phyloP scores from a whole-genome alignment of 2,329 filamentous ascomycete genomes.

The Trichoderma citrinoviride region DNA sequence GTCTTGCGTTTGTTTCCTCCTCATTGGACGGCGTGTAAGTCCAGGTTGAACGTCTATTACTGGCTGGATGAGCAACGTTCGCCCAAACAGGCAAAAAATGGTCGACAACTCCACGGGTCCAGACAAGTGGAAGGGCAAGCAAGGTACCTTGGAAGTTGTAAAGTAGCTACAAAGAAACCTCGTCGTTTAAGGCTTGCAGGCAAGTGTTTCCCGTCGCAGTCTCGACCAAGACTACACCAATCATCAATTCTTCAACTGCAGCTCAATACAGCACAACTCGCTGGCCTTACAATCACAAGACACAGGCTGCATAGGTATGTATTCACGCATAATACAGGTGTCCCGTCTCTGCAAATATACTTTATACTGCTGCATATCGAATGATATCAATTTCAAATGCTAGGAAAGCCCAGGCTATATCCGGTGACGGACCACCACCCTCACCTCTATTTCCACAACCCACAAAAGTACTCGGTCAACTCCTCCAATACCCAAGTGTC shows the following conservation, averaged over 20 bases:
- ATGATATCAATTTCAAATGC: constrained; percentile 16
- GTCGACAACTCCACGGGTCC: too few relatives aligned
- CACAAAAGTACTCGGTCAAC: constrained; percentile 19
- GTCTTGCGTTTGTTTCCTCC: neutral
- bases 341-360: neutral
- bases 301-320: neutral
- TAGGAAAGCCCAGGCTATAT: constrained; percentile 29
- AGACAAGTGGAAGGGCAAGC: too few relatives aligned
- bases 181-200: too few relatives aligned
- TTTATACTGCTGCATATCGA: constrained; percentile 4
- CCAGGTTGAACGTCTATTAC: neutral
- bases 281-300: neutral
- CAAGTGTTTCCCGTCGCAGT: neutral
- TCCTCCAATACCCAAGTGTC: constrained; percentile 23
- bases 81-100: neutral
- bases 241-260: neutral
- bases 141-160: too few relatives aligned
- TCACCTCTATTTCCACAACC: constrained; percentile 42
- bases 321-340: neutral
- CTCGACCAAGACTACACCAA: neutral
- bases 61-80: neutral
- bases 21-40: constrained; percentile 18
- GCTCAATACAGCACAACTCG: neutral
- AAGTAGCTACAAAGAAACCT: too few relatives aligned
- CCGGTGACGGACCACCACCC: constrained; percentile 43